Evolutionary conservation across 257 asterid genomes (phyloP).

Genomic region (Leonotis leonurus): DNA sequence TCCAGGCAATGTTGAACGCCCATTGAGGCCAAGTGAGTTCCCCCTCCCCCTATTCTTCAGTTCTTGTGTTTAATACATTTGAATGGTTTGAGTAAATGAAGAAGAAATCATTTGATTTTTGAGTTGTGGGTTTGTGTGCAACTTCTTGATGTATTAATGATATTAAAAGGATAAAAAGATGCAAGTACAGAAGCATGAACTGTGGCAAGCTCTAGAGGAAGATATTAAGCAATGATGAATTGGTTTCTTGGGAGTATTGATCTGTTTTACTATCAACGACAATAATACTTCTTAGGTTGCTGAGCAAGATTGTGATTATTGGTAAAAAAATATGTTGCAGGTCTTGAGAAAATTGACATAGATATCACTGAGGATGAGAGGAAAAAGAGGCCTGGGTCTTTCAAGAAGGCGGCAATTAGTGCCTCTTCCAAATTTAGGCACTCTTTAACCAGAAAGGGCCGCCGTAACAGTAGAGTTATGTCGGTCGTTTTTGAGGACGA

Average conservation of each 20-base stretch:
- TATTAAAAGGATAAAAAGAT: too few relatives aligned
- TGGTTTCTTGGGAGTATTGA: background rate
- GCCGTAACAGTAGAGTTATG: constrained; percentile 46
- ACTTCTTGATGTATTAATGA: background rate
- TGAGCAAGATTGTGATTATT: background rate
- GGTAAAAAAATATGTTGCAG: constrained; percentile 9
- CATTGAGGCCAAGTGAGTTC: constrained; percentile 52
- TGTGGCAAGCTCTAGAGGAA: too few relatives aligned
- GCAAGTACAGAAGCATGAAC: too few relatives aligned
- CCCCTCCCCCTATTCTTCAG: background rate
- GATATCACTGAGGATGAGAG: constrained; percentile 51
- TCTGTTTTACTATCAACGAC: too few relatives aligned
- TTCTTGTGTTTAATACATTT: background rate
- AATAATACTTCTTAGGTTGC: background rate
- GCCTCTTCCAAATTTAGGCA: constrained; percentile 54
- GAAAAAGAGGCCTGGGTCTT: constrained; percentile 40
- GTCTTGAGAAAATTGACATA: constrained; percentile 37
- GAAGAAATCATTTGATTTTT: background rate
- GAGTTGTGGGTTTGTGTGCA: background rate
- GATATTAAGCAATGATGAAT: background rate
- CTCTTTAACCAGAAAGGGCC: constrained; percentile 42
- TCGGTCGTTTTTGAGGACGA: constrained; percentile 47
- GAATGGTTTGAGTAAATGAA: background rate
- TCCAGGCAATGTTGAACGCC: constrained; percentile 55
- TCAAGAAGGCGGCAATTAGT: constrained; percentile 53